Evolutionary conservation across 768 basidiomycete species (phyloP), one percentile per base, ranked within the genome.

Genomic region (Suillus alpinus): DNA sequence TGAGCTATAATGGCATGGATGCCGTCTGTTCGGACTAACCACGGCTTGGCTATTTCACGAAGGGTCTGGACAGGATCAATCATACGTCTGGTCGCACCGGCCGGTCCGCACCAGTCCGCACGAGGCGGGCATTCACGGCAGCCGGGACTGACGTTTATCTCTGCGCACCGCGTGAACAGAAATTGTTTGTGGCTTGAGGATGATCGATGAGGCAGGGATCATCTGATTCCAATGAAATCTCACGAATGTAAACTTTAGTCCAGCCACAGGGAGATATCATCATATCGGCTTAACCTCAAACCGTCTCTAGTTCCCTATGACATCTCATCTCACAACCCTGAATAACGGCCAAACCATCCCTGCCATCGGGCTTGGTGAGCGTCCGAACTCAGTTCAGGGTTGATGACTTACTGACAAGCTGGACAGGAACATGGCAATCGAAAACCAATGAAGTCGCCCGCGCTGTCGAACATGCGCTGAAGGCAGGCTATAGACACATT

Each of bases 341-440:
- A 89, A 87, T 77, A 85, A 81, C 65, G 84, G 83, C 49, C 63
- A 69, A 31, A 77, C 79, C 49, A 86, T 87, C 62, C 86, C 86
- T 52, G 75, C 78, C 20, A 69, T 87, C 49, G 86, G 85, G 18
- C 79, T 88, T 36, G 88, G 89, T 81, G 65, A 69, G 74, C 64
- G 62, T 41, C 67, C 31, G 12, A 40, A 43, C 46, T n/a, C 51
- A n/a, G 44, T 9, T 59, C 39, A 50, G 52, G 41, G 59, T 13
- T 40, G 10, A 23, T 13, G 18, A 3, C 41, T 26, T 18, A 58
- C 5, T 18, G n/a, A 34, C n/a, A 12, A 47, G 18, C 56, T 55
- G 26, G 16, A 31, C 64, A 88, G 91, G 91, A 16, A 94, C 93
- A 16, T 94, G 91, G 91, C 87, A 91, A 73, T 86, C 88, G 46